Percentiles rank a stretch among this genome's conserved stretches.
Evolutionary conservation across 805 yeast genomes (phyloP).

Genomic region (Lachancea meyersii): DNA sequence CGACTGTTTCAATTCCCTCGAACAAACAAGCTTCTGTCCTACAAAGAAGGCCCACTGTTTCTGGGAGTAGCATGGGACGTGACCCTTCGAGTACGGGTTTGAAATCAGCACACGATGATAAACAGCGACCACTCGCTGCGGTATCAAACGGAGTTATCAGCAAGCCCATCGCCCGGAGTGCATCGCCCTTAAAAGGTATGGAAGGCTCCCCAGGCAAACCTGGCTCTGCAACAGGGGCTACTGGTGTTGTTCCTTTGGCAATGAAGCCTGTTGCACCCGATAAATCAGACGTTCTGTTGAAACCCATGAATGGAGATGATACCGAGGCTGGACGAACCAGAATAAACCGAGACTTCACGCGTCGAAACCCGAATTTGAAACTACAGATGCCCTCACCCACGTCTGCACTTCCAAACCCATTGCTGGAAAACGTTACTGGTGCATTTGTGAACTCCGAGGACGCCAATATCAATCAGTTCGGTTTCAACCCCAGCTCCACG

Average conservation of each 20-base stretch:
- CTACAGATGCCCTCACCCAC: constrained; percentile 76
- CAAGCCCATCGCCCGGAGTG: not conserved
- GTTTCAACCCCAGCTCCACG: constrained; percentile 49
- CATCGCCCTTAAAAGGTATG: constrained; percentile 4
- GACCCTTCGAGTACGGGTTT: constrained; percentile 11
- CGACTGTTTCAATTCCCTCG: constrained; percentile 26
- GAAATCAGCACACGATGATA: constrained; percentile 15
- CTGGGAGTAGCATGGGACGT: constrained; percentile 30
- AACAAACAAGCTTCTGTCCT: constrained; percentile 23
- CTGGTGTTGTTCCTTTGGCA: constrained; percentile 33
- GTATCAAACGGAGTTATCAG: not conserved
- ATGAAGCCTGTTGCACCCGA: constrained; percentile 32
- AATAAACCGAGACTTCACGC: constrained; percentile 31
- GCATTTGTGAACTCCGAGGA: constrained; percentile 21
- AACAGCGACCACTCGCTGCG: constrained; percentile 12
- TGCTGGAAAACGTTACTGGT: no score
- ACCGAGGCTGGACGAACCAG: constrained; percentile 22
- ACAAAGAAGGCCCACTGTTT: constrained; percentile 26
- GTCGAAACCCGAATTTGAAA: constrained; percentile 50
- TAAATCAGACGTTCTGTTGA: constrained; percentile 24
- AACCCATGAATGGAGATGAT: constrained; percentile 28
- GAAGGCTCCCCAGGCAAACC: constrained; percentile 5
- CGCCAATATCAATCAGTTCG: constrained; percentile 55
- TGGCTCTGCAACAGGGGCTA: constrained; percentile 2
- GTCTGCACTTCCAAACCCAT: constrained; percentile 28